Evolutionary conservation across 140 eudicot species (phyloP).

Genomic region (Anethum foeniculum): DNA sequence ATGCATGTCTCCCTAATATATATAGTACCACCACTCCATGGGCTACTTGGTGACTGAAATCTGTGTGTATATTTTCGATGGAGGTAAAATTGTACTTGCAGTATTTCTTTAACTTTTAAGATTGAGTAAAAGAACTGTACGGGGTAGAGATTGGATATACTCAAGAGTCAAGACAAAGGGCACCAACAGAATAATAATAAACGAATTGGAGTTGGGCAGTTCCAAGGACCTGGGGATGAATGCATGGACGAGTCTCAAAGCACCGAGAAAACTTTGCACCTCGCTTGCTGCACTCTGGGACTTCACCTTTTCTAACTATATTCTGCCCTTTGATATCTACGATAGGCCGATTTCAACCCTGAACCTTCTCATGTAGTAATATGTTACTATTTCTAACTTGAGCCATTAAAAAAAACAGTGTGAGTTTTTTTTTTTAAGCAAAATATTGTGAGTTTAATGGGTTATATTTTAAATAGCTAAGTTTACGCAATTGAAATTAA

Average conservation of each 20-base stretch:
- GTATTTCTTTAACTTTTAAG: no score
- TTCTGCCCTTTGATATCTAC: not conserved
- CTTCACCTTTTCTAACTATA: not conserved
- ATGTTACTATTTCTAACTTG: not conserved
- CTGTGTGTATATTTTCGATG: no score
- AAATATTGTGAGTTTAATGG: no score
- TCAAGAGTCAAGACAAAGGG: slow-evolving; percentile 4
- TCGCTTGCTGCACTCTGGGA: not conserved
- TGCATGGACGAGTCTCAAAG: not conserved
- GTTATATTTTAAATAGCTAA: no score
- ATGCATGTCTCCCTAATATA: not conserved
- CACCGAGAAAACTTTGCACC: not conserved
- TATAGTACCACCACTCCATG: not conserved
- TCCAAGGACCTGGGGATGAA: slow-evolving; percentile 3
- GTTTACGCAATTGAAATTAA: no score
- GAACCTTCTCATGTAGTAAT: no score
- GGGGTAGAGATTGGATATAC: not conserved
- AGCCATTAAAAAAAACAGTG: no score
- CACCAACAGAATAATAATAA: not conserved
- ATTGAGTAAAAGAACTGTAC: not conserved
- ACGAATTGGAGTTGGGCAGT: not conserved
- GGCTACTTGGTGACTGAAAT: not conserved
- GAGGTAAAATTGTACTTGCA: not conserved
- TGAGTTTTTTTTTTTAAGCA: no score
- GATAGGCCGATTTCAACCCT: not conserved